Evolutionary conservation across 2,329 filamentous ascomycete genomes (phyloP).

Genomic region (Rhynchosporium agropyri): DNA sequence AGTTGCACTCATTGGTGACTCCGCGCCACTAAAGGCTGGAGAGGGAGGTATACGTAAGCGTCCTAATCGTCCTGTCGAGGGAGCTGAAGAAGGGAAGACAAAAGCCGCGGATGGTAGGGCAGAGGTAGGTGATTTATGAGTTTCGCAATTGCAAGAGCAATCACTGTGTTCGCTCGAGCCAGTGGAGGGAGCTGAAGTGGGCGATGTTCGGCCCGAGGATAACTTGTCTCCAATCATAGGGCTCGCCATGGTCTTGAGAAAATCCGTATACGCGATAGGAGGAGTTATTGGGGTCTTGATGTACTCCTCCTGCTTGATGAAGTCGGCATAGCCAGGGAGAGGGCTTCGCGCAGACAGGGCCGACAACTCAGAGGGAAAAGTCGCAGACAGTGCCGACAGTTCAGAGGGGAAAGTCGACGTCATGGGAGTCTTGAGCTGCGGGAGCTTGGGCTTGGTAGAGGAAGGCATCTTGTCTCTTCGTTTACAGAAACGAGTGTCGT

Average conservation of each 20-base stretch:
- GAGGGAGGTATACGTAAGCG: slow-evolving; percentile 79
- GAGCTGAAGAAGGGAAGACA: slow-evolving; percentile 62
- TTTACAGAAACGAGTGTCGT: slow-evolving; percentile 34
- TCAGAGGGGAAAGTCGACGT: slow-evolving; percentile 63
- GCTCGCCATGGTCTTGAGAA: slow-evolving; percentile 75
- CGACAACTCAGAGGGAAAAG: slow-evolving; percentile 62
- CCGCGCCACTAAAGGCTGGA: slow-evolving; percentile 65
- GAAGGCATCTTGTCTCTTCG: slow-evolving; percentile 38
- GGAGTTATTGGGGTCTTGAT: slow-evolving; percentile 87
- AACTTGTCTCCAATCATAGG: slow-evolving; percentile 40
- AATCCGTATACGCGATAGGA: slow-evolving; percentile 87
- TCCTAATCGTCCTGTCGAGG: slow-evolving; percentile 56
- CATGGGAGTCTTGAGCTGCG: slow-evolving; percentile 63
- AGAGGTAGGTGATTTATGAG: slow-evolving; percentile 57
- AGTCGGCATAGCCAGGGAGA: slow-evolving; percentile 60
- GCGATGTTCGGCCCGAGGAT: slow-evolving; percentile 51
- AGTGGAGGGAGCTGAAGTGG: slow-evolving; percentile 48
- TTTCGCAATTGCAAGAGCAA: slow-evolving; percentile 59
- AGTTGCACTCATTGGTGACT: slow-evolving; percentile 68
- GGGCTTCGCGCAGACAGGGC: slow-evolving; percentile 68
- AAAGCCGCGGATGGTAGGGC: slow-evolving; percentile 58
- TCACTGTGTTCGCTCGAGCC: slow-evolving; percentile 52
- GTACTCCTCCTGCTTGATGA: slow-evolving; percentile 67
- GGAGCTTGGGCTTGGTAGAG: slow-evolving; percentile 55
- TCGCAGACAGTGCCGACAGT: slow-evolving; percentile 60